Percentiles rank a stretch among this genome's conserved stretches.
Conservation (phyloP, 495 filamentous ascomycete genomes). For the Aspergillus sclerotioniger region DNA sequence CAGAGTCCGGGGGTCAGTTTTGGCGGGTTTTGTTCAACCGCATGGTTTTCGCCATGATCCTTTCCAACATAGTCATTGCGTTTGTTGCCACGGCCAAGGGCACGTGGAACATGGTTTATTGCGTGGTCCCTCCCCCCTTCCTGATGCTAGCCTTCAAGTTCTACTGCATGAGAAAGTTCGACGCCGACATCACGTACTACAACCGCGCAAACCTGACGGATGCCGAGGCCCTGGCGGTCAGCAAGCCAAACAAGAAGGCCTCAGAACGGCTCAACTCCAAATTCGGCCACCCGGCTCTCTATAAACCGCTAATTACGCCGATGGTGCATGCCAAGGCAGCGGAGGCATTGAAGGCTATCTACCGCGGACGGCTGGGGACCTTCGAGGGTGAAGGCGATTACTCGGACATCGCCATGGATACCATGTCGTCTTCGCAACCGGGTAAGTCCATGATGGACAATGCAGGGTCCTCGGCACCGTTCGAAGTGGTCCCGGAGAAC, state of each 20-base stretch:
- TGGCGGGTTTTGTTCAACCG: constrained; percentile 93
- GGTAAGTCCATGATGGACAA: constrained; percentile 58
- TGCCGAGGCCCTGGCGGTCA: constrained; percentile 50
- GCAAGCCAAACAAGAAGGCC: constrained; percentile 48
- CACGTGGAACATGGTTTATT: constrained; percentile 57
- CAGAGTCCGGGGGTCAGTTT: constrained; percentile 89
- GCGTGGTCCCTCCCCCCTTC: constrained; percentile 74
- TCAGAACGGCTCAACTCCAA: constrained; percentile 73
- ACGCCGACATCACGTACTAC: constrained; percentile 74
- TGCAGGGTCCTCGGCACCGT: constrained; percentile 45
- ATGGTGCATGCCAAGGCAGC: constrained; percentile 94
- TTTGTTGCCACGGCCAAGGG: constrained; percentile 64
- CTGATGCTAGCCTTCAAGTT: constrained; percentile 82
- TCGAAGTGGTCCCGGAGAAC: constrained; percentile 86
- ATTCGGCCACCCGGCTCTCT: constrained; percentile 90
- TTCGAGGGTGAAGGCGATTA: constrained; percentile 63
- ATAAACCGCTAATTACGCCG: constrained; percentile 82
- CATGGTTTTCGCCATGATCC: constrained; percentile 75
- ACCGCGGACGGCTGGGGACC: constrained; percentile 70
- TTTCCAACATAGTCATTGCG: constrained; percentile 77
- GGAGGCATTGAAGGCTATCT: constrained; percentile 75
- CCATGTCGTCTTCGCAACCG: constrained; percentile 72
- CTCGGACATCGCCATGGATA: constrained; percentile 72
- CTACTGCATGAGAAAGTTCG: constrained; percentile 75
- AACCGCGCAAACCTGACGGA: constrained; percentile 60